phyloP scores from a whole-genome alignment of 176 grass and related monocot genomes.

The Olyra latifolia region DNA sequence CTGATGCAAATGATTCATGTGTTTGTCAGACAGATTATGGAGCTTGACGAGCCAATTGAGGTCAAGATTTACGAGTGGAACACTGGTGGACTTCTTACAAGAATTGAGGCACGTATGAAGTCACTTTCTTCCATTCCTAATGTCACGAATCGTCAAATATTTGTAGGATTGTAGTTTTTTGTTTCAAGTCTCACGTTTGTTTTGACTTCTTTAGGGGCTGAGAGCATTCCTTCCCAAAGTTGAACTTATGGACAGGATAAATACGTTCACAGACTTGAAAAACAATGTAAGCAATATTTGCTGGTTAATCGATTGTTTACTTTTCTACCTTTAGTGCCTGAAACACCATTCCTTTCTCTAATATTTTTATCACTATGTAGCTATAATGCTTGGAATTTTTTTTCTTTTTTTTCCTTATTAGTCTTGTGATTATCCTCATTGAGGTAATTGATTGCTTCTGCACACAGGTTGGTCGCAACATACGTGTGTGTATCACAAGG shows the following conservation, averaged over 20 bases:
- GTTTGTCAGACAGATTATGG: slow-evolving; percentile 70
- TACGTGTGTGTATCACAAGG: slow-evolving; percentile 60
- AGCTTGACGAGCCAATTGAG: slow-evolving; percentile 79
- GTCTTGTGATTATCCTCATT: slow-evolving; percentile 11
- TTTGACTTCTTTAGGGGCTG: slow-evolving; percentile 64
- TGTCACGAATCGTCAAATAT: not conserved
- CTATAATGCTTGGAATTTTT: not conserved
- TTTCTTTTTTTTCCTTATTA: slow-evolving; percentile 2
- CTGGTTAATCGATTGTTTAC: not conserved
- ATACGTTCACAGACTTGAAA: slow-evolving; percentile 77
- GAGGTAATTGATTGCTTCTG: slow-evolving; percentile 14
- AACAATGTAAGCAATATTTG: slow-evolving; percentile 55
- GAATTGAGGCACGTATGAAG: slow-evolving; percentile 62
- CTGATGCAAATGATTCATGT: slow-evolving; percentile 28
- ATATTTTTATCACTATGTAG: not conserved
- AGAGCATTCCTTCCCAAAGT: slow-evolving; percentile 89
- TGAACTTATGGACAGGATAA: slow-evolving; percentile 74
- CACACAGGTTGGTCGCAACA: slow-evolving; percentile 58
- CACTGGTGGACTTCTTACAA: slow-evolving; percentile 75
- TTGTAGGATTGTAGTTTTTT: not conserved
- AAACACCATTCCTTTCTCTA: not conserved
- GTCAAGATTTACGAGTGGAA: slow-evolving; percentile 91
- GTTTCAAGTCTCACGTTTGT: slow-evolving; percentile 11
- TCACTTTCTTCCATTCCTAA: slow-evolving; percentile 6
- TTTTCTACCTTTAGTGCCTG: not conserved